Evolutionary conservation across 257 asterid genomes (phyloP), one percentile per base, ranked within the genome.

Genomic region (Handroanthus guayacan): DNA sequence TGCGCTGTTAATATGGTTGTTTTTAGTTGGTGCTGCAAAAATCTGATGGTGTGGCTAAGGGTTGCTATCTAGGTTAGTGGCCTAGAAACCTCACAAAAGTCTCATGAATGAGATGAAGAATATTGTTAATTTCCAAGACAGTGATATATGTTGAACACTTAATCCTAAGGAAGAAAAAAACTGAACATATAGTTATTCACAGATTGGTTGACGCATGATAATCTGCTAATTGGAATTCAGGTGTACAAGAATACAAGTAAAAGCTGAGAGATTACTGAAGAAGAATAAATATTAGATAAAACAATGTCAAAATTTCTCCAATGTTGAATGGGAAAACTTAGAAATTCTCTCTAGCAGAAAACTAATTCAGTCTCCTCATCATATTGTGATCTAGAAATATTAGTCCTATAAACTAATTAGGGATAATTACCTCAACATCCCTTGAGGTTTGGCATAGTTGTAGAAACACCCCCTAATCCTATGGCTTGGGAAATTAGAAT

Each of bases 231-330:
- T 52, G 68, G 61, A 56, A 2, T 60, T 71, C 72, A 54, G 12
- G 8, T 56, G 43, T 43, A 10, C 64, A 25, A 6, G 56, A 25
- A 37, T 41, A 37, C 31, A 63, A 62, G 14, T 41, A 37, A 73
- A 71, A 10, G 41, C 62, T 44, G 58, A 78, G 65, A 50, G 31
- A 52, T 62, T 38, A 50, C 39, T 45, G 37, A 69, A 68, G 45
- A 34, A 20, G 51, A n/a, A 17, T 37, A 72, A 62, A 56, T 12
- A 16, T 63, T 63, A 63, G 71, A 62, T 13, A 10, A 37, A n/a
- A 63, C 68, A 57, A 43, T 73, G 68, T 62, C 60, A 74, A 56
- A 44, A 2, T 12, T 63, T 56, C 25, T 73, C 55, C 56, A 64
- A 18, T 62, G n/a, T 13, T 71, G 34, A 48, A 47, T 20, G 12